These are phyloP conservation scores for Xylariaceae sp. DNA, from an alignment of 2,329 filamentous ascomycete genomes.

Conservation along the genomic window DNA sequence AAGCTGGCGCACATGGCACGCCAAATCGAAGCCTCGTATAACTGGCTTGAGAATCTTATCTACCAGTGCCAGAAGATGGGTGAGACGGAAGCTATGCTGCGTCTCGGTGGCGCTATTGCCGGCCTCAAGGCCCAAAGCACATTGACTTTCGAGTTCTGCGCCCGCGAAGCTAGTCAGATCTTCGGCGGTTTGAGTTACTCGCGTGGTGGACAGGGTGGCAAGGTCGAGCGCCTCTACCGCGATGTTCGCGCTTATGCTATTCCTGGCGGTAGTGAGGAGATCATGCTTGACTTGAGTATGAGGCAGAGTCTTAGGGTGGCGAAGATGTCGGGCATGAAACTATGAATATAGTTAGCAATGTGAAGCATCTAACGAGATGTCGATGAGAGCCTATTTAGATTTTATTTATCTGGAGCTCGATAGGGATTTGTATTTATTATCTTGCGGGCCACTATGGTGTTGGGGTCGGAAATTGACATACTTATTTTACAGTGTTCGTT, in stretches of 20 bases:
- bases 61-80: conserved; percentile 92
- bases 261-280: conserved; percentile 93
- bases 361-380: too few species aligned
- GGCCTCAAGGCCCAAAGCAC: conserved; percentile 91
- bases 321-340: conserved; percentile 90
- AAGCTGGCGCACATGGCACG: conserved; percentile 98
- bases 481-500: too few species aligned
- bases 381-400: too few species aligned
- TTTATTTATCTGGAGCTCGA: not conserved
- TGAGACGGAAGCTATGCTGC: conserved; percentile 92
- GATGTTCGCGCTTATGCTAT: conserved; percentile 96
- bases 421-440: not conserved
- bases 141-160: conserved; percentile 95
- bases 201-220: conserved; percentile 88
- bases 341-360: conserved; percentile 48
- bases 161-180: conserved; percentile 92
- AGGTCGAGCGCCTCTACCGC: conserved; percentile 90
- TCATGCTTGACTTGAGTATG: conserved; percentile 96
- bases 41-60: conserved; percentile 93
- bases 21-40: conserved; percentile 94
- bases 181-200: conserved; percentile 93
- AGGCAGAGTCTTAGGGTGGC: conserved; percentile 84
- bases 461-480: too few species aligned
- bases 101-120: conserved; percentile 90
- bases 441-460: too few species aligned